A percentile compares a stretch with the other conserved stretches of the same genome.
phyloP scores from a whole-genome alignment of 495 filamentous ascomycete species.

The Astrothelium subdiscretum region DNA sequence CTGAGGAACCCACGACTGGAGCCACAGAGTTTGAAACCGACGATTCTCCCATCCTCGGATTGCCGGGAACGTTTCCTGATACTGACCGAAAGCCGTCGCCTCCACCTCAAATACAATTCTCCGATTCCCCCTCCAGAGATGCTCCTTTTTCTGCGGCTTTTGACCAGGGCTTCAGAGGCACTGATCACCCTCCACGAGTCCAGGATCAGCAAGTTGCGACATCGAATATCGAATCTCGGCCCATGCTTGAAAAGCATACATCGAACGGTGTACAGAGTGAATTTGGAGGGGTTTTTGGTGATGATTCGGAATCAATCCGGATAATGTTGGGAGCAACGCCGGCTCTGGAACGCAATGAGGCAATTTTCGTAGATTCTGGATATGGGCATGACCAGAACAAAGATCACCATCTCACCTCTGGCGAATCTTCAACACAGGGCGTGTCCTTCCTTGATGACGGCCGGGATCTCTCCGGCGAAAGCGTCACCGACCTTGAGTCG shows the following conservation, averaged over 20 bases:
- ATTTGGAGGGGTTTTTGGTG: background rate
- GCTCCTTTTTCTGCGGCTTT: constrained; percentile 19
- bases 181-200: constrained; percentile 9
- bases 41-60: constrained; percentile 51
- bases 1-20: constrained; percentile 15
- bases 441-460: background rate
- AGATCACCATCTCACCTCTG: constrained; percentile 1
- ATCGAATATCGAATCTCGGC: background rate
- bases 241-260: background rate
- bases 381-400: constrained; percentile 1
- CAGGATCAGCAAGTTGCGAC: constrained; percentile 21
- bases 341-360: constrained; percentile 23
- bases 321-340: constrained; percentile 45
- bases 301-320: constrained; percentile 48
- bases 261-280: constrained; percentile 21
- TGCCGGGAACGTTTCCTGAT: constrained; percentile 44
- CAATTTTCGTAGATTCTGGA: constrained; percentile 18
- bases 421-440: background rate
- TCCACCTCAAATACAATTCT: constrained; percentile 7
- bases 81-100: constrained; percentile 30
- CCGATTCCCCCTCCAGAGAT: background rate
- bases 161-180: constrained; percentile 32
- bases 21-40: constrained; percentile 27
- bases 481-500: background rate
- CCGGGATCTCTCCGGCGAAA: background rate